Base-by-base conservation (phyloP, 106 monocot genomes). In the Posidonia australis region DNA sequence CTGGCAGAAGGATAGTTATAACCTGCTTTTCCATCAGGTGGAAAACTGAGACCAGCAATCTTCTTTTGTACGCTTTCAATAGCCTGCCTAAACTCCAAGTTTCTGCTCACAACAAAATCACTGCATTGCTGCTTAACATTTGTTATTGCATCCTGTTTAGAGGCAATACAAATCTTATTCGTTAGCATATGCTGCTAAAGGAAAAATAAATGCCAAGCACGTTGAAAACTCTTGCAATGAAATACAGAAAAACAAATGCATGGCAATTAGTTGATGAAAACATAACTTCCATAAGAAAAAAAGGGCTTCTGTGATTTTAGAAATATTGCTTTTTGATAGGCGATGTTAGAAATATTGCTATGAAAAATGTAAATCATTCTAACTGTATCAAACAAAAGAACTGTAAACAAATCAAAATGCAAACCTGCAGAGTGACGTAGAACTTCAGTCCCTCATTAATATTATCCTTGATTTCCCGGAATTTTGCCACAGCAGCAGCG, bases 371-470 rank as follows among this genome's bases (percentile, higher is more conserved):
- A 17, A 0, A 14, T 14, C 5, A 49, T 49, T 49, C 49, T 3
- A 49, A 14, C 13, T 49, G 36, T 36, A 28, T 29, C 6, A 58
- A 27, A 26, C 14, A 58, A 58, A 58, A 16, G 13, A 26, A 6
- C 1, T 0, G 11, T 9, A 42, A 42, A 26, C 24, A 16, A 17
- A 67, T 61, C 9, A 46, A 17, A 21, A 28, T 58, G 51, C 67
- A 52, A 41, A 84, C 93, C 93, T 93, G 93, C 60, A 96, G 83
- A n/a, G 94, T 96, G 48, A 96, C 82, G 65, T 96, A 96, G 65
- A 96, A 96, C 45, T 96, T 90, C 60, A 96, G 65, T 10, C 94
- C 94, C 65, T 96, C 94, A 22, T 90, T 96, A 64, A 87, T 80
- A 65, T 96, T 90, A 11, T 87, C 86, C 70, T 90, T 96, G 70